Base-by-base conservation (phyloP, 2,329 filamentous ascomycete species). In the Aspergillus glaucus region DNA sequence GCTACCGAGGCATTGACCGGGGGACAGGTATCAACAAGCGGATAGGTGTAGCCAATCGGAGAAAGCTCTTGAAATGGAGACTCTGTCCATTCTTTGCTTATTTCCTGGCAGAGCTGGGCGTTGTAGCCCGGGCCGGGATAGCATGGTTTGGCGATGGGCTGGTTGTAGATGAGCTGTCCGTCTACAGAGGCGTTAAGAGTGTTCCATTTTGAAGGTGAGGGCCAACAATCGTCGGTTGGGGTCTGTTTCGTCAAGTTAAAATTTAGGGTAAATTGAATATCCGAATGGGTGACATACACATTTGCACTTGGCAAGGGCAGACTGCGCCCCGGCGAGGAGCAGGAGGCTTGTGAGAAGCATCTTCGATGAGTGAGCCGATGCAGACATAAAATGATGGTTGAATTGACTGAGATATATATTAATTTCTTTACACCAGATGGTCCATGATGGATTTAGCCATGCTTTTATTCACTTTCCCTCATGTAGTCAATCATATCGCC, bases 81-180 rank as follows among this genome's bases (percentile, higher is more conserved):
- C 12, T 36, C 32, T 36, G 32, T 15, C 32, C 66, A 65, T 36
- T 51, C 41, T 4, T 45, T 22, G 50, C 54, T 48, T 53, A 62
- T 42, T 6, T 46, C 40, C 2, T 49, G 46, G 47, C 55, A 65
- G 17, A 55, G 54, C 19, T 43, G 50, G 14, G 48, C 55, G 49
- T 58, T 53, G 42, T 63, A 58, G 47, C 44, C 55, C 22, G 63
- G 56, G 26, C 53, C 64, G 14, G 14, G 34, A 47, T 71, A 67
- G 50, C 68, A 71, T 22, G 64, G 62, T 19, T 58, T 61, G 6
- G 64, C 70, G 14, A 72, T 60, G 14, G 69, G 70, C 4, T 70
- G 62, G 14, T 69, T 72, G 3, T 62, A 59, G 8, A 72, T 54
- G 44, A 73, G 56, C 46, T 62, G 63, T 40, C 70, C 70, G 22